A percentile compares a stretch with the other conserved stretches of the same genome.
phyloP scores from a whole-genome alignment of 306 rosid species.

The Herpetospermum pedunculosum region DNA sequence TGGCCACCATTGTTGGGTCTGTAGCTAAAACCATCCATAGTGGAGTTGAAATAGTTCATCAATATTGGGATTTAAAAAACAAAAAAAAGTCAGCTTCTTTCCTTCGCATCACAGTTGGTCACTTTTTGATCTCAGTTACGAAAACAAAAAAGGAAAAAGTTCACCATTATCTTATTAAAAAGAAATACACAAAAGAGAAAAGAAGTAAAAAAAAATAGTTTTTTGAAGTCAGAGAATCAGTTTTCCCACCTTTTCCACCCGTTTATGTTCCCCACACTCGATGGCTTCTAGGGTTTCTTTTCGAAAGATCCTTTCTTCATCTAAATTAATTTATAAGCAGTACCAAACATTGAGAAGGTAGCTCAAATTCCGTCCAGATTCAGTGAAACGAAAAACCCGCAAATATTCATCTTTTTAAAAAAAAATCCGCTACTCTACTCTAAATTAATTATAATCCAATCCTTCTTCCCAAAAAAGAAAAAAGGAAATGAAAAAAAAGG shows the following conservation, averaged over 20 bases:
- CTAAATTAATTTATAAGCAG: neutral
- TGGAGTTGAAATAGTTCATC: conserved; percentile 22
- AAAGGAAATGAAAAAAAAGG: neutral
- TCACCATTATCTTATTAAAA: neutral
- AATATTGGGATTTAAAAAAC: neutral
- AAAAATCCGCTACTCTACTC: neutral
- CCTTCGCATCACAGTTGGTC: conserved; percentile 18
- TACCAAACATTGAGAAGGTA: neutral
- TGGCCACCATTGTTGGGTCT: neutral
- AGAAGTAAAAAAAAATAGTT: neutral
- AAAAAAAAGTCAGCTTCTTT: neutral
- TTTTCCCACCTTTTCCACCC: conserved; percentile 15
- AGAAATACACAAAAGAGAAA: neutral
- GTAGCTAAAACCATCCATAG: conserved; percentile 41
- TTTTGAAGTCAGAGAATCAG: conserved; percentile 13
- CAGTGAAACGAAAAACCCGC: neutral
- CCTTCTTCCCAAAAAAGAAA: neutral
- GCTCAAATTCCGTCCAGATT: conserved; percentile 1
- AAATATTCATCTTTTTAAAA: too few relatives aligned
- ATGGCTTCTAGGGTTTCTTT: conserved; percentile 23
- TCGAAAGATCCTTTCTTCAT: neutral
- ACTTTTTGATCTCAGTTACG: conserved; percentile 15
- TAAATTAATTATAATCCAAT: neutral
- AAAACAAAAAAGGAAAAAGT: neutral
- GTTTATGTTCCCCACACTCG: conserved; percentile 28